These are phyloP conservation scores for Phellopilus nigrolimitatus DNA, from an alignment of 1,284 basidiomycete species.

Conservation along the genomic window DNA sequence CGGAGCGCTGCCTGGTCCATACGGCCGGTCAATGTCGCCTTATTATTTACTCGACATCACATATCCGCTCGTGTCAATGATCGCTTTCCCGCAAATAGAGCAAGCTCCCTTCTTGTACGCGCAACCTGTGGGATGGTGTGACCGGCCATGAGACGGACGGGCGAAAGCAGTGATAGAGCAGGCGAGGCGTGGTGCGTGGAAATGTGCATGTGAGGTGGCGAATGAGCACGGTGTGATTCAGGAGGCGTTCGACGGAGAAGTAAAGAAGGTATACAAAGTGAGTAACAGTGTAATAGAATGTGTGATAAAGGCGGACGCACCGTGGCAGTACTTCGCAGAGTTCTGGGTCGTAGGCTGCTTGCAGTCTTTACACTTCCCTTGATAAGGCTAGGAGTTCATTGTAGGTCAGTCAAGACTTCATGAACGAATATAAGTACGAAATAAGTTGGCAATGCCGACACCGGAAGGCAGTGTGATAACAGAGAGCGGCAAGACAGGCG, in stretches of 20 bases:
- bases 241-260: neutral
- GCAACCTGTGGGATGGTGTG: conserved; percentile 51
- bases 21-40: neutral
- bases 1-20: neutral
- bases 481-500: neutral
- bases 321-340: conserved; percentile 80
- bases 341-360: conserved; percentile 78
- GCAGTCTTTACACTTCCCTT: conserved; percentile 79
- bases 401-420: neutral
- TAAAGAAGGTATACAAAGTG: neutral
- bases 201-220: neutral
- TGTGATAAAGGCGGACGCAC: conserved; percentile 34
- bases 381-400: conserved; percentile 56
- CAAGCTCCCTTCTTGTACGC: conserved; percentile 82
- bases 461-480: too few relatives aligned
- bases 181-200: neutral
- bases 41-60: conserved; percentile 67
- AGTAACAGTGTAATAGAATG: neutral
- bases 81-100: conserved; percentile 78
- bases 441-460: conserved; percentile 17
- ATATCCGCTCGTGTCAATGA: conserved; percentile 76
- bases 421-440: neutral
- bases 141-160: conserved; percentile 13
- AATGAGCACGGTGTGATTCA: neutral
- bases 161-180: neutral